These are phyloP conservation scores for Globisporangium canariense DNA, from an alignment of 352 stramenopile species.

Conservation along the genomic window DNA sequence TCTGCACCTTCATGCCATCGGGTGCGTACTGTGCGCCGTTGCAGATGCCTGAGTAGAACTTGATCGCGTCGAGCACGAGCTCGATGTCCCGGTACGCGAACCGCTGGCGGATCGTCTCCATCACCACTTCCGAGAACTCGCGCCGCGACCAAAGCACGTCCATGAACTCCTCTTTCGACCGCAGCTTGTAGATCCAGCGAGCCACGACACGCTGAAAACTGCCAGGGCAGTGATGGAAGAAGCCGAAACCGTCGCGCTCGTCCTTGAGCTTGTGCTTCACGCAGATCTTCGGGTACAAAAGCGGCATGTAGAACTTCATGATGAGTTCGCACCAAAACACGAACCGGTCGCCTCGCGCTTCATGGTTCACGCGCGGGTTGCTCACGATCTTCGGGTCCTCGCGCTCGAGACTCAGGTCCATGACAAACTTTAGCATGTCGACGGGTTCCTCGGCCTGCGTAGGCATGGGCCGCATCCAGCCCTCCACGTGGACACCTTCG, in stretches of 20 bases:
- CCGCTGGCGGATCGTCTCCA: conserved; percentile 84
- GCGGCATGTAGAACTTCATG: conserved; percentile 89
- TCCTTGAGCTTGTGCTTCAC: conserved; percentile 85
- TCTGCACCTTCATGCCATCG: conserved; percentile 72
- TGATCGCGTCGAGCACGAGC: conserved; percentile 81
- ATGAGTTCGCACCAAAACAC: conserved; percentile 86
- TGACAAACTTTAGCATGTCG: conserved; percentile 89
- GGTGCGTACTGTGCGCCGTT: conserved; percentile 72
- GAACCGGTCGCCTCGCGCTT: conserved; percentile 65
- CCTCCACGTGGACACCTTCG: conserved; percentile 80
- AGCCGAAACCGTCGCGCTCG: conserved; percentile 69
- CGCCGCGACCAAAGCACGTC: conserved; percentile 73
- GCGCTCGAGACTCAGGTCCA: conserved; percentile 83
- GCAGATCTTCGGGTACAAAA: conserved; percentile 85
- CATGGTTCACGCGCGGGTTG: conserved; percentile 44
- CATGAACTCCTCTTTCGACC: conserved; percentile 80
- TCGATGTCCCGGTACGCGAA: conserved; percentile 85
- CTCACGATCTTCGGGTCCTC: conserved; percentile 46
- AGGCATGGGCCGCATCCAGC: conserved; percentile 74
- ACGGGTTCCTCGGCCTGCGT: conserved; percentile 84
- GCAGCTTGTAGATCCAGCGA: conserved; percentile 84
- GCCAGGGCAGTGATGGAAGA: conserved; percentile 85
- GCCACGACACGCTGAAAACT: conserved; percentile 86
- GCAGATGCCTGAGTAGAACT: conserved; percentile 85
- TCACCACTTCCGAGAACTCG: conserved; percentile 82